Evolutionary conservation across 1,139 yeast species (phyloP).

Genomic region (Magnusiomyces clavatus): DNA sequence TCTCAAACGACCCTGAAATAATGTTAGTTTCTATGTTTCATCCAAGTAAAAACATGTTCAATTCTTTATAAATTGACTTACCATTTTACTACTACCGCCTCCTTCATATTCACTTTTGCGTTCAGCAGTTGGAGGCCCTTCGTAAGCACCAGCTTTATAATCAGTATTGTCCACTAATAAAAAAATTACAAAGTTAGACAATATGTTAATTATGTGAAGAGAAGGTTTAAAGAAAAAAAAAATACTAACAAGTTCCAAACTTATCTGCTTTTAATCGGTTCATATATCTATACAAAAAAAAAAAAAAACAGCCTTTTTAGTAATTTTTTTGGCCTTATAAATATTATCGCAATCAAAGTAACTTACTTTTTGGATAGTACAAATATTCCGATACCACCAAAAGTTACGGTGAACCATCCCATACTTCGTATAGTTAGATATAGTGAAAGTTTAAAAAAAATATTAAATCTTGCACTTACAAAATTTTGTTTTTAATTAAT

Average conservation of each 20-base stretch:
- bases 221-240: background rate
- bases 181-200: background rate
- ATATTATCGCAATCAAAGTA: background rate
- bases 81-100: constrained; percentile 32
- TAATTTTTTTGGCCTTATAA: background rate
- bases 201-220: background rate
- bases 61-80: constrained; percentile 11
- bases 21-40: background rate
- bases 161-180: constrained; percentile 18
- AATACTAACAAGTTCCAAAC: constrained; percentile 11
- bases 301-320: background rate
- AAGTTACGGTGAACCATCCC: constrained; percentile 7
- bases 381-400: constrained; percentile 5
- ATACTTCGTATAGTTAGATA: background rate
- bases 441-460: background rate
- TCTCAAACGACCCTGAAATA: background rate
- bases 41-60: background rate
- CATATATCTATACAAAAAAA: constrained; percentile 6
- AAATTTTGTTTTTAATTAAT: background rate
- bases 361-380: background rate
- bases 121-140: constrained; percentile 28
- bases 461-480: background rate
- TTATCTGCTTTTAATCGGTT: constrained; percentile 10
- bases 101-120: constrained; percentile 34
- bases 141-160: constrained; percentile 31